Evolutionary conservation across 208 protist species (phyloP).

Genomic region (Wallacemonas collosoma): DNA sequence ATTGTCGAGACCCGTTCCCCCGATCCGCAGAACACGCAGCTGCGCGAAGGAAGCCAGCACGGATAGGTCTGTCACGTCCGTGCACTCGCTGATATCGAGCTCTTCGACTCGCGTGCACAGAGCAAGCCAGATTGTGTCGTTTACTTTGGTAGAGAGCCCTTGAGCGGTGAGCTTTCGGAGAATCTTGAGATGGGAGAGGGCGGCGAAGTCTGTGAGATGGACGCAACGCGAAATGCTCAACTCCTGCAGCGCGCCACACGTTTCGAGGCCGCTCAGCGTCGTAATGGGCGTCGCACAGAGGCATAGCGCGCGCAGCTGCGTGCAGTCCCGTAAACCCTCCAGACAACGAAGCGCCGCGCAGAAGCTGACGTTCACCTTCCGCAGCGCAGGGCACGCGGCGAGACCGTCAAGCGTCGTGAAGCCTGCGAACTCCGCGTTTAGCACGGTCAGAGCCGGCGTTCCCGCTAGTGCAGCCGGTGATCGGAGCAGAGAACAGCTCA

Average conservation of each 20-base stretch:
- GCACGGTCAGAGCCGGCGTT: not conserved
- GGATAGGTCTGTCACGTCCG: not conserved
- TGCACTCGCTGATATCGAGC: constrained; percentile 5
- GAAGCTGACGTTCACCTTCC: constrained; percentile 3
- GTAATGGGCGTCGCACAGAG: not conserved
- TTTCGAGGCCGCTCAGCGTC: not conserved
- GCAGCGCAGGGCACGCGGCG: not conserved
- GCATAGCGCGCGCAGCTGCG: not conserved
- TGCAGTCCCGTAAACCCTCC: not conserved
- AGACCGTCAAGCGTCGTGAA: not conserved
- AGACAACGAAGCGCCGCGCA: not conserved
- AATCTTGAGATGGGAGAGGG: not conserved
- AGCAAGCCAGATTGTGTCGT: not conserved
- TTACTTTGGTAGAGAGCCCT: not conserved
- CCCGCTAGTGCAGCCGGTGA: not conserved
- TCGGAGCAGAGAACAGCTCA: not conserved
- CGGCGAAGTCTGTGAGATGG: not conserved
- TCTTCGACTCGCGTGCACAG: constrained; percentile 1
- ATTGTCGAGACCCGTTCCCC: not conserved
- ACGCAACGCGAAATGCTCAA: not conserved
- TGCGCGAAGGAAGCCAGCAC: not conserved
- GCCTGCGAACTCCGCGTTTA: not conserved
- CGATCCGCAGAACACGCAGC: constrained; percentile 1
- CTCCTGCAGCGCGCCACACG: not conserved
- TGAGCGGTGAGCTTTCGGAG: constrained; percentile 2